phyloP scores from a whole-genome alignment of 1,284 basidiomycete species.

The Leccinum brunneo-olivaceum region DNA sequence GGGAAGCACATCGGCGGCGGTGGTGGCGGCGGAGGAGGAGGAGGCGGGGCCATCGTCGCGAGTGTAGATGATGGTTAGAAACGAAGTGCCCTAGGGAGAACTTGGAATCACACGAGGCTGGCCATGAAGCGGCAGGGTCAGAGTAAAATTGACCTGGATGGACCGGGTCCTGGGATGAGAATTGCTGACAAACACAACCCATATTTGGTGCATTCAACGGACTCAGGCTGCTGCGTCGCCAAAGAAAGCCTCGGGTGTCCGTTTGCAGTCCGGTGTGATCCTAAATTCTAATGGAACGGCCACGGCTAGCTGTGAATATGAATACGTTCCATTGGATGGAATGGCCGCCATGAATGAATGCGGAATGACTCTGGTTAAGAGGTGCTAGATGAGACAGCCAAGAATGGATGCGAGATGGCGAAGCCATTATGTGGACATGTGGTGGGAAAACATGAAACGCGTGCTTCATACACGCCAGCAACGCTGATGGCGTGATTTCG shows the following conservation, averaged over 20 bases:
- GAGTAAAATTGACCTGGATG: slow-evolving; percentile 24
- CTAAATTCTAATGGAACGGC: slow-evolving; percentile 15
- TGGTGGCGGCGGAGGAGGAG: slow-evolving; percentile 42
- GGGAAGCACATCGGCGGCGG: slow-evolving; percentile 51
- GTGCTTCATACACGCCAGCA: slow-evolving; percentile 14
- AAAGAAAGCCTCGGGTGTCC: slow-evolving; percentile 16
- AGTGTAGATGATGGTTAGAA: slow-evolving; percentile 11
- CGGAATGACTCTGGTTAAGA: background rate
- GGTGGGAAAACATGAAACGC: slow-evolving; percentile 16
- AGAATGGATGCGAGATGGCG: background rate
- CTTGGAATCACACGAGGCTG: slow-evolving; percentile 27
- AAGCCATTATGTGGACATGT: too few relatives aligned
- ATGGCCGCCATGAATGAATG: slow-evolving; percentile 7
- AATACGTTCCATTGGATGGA: slow-evolving; percentile 11
- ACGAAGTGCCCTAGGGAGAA: slow-evolving; percentile 15
- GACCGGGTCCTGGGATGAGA: slow-evolving; percentile 9
- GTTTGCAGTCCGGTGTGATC: slow-evolving; percentile 22
- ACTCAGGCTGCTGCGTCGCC: slow-evolving; percentile 15
- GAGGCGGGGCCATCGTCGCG: slow-evolving; percentile 35
- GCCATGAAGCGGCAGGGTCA: slow-evolving; percentile 13
- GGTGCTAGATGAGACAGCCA: background rate
- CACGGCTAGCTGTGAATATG: slow-evolving; percentile 9
- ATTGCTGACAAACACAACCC: slow-evolving; percentile 20
- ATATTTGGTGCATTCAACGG: slow-evolving; percentile 8
- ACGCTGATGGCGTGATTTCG: slow-evolving; percentile 13